Conservation (phyloP, 768 basidiomycete species). For the Psilocybe cyanescens region DNA sequence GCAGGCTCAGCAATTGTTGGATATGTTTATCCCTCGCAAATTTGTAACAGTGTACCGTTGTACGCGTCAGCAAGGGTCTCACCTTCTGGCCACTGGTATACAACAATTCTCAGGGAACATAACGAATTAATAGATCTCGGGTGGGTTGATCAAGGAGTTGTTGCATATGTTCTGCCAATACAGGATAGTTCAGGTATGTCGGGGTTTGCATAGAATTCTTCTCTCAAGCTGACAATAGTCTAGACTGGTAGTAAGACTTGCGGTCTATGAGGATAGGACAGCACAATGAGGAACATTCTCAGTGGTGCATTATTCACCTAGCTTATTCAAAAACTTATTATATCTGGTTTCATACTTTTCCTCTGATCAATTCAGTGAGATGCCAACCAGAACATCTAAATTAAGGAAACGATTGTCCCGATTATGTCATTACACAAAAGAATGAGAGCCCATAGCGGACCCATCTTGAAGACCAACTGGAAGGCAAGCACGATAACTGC, state of each 20-base stretch:
- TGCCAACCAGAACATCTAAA: too few species aligned
- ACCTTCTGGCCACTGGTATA: conserved; percentile 1
- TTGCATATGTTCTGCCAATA: conserved; percentile 2
- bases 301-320: too few species aligned
- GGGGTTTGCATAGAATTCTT: background rate
- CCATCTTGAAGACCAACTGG: conserved; percentile 37
- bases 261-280: too few species aligned
- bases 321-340: too few species aligned
- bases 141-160: conserved; percentile 4
- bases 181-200: background rate
- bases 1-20: background rate
- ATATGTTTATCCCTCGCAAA: conserved; percentile 6
- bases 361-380: too few species aligned
- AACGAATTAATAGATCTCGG: background rate
- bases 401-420: too few species aligned
- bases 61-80: background rate
- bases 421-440: too few species aligned
- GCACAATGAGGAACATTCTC: too few species aligned
- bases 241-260: too few species aligned
- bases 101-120: background rate
- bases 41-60: conserved; percentile 6
- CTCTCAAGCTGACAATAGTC: background rate
- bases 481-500: conserved; percentile 93
- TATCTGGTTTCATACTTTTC: too few species aligned
- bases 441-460: too few species aligned